Base-by-base conservation (phyloP, 2,329 filamentous ascomycete species). In the Bipolaris oryzae region DNA sequence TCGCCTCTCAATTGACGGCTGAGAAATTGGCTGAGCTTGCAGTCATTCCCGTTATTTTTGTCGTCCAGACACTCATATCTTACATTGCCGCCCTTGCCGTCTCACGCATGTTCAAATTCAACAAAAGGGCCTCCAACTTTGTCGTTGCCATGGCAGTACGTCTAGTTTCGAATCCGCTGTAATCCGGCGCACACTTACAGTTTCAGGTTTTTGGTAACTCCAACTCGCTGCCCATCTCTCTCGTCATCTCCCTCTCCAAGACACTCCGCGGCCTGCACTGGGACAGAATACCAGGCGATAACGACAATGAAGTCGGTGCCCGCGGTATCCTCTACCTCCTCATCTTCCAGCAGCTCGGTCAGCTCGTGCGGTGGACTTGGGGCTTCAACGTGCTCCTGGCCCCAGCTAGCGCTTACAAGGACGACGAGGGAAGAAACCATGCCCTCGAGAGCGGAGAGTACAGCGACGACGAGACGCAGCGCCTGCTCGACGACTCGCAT, bases 331-430 rank as follows among this genome's bases (percentile, higher is more conserved):
- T 99, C 0, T 99, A 99, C 72, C 84, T 99, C 10, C 83, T 99
- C 60, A 96, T 99, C 65, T 99, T 99, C 79, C 95, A 99, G 78
- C 95, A 99, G 75, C 85, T 99, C 3, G 95, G 95, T 20, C 95
- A 99, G 77, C 81, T 98, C 23, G 88, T 99, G 18, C 87, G 95
- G 57, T 99, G 95, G 95, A 97, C 91, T 61, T 99, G 95, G 95
- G 95, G 95, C 10, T 98, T 96, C 76, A 92, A 96, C 69, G 88
- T 98, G 35, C 82, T 99, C 16, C 82, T 99, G n/a, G 93, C 93
- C 16, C 92, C 94, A 16, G 89, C 91, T 64, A 87, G 89, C 46
- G 85, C 85, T 60, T 91, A 91, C 69, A 80, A 84, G 11, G 86
- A 90, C 50, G 88, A 90, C 56, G 81, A 85, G 37, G 72, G 67